phyloP scores from a whole-genome alignment of 257 asterid species.

The Linaria vulgaris region DNA sequence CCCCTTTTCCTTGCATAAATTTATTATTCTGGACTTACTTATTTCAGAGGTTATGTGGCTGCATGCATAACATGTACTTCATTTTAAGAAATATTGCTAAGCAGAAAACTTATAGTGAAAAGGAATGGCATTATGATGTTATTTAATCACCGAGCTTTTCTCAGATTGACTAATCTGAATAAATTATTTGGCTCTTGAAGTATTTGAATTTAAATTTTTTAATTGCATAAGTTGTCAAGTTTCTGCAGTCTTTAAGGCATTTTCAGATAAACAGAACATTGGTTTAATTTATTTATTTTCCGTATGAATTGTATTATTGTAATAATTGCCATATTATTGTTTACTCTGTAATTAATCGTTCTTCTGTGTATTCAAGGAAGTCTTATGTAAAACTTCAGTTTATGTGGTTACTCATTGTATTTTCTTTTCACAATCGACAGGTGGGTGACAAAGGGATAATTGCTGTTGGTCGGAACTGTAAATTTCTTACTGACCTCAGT shows the following conservation, averaged over 20 bases:
- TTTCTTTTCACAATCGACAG: constrained; percentile 38
- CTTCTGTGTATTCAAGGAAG: constrained; percentile 8
- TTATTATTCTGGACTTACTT: too few species aligned
- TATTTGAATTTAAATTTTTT: not conserved
- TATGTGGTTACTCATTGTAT: constrained; percentile 10
- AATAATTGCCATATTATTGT: not conserved
- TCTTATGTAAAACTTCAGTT: constrained; percentile 1
- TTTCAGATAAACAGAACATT: too few species aligned
- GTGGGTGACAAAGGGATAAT: constrained; percentile 82
- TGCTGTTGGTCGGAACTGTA: constrained; percentile 85
- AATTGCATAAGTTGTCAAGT: not conserved
- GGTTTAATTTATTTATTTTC: too few species aligned
- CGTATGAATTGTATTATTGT: constrained; percentile 5
- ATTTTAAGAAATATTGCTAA: too few species aligned
- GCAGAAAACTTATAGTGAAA: too few species aligned
- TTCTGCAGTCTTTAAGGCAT: too few species aligned
- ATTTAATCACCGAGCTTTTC: too few species aligned
- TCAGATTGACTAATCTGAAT: too few species aligned
- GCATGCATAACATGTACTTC: too few species aligned
- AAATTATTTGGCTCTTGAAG: constrained; percentile 6
- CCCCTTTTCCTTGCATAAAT: too few species aligned
- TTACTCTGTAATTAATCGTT: not conserved
- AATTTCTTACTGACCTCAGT: constrained; percentile 75
- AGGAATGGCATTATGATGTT: too few species aligned
- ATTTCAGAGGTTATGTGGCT: too few species aligned